Evolutionary conservation across 164 flowering plant species (phyloP), one percentile per base, ranked within the genome.

Genomic region (Macadamia tetraphylla): DNA sequence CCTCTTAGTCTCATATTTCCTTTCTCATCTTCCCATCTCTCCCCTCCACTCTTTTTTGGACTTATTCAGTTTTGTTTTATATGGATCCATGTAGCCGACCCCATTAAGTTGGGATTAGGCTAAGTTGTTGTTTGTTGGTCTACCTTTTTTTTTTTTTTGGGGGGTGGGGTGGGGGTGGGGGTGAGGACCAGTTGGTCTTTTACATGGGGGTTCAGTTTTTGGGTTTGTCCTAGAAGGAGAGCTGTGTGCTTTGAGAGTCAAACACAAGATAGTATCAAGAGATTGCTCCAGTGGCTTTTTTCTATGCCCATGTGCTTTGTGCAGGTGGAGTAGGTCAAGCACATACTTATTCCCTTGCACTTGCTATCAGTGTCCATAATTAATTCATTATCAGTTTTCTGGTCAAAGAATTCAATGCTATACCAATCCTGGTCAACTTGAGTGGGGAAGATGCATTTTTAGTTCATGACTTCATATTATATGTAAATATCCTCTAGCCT

Each of bases 311-410:
- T 52, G 67, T 65, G 58, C 67, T 65, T 15, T 3, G 67, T 56
- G 30, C 58, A 64, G 58, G 23, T 65, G 59, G 67, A 65, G 11
- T 65, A 3, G 67, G 30, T 53, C 44, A 60, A 60, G 35, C 61
- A 60, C 15, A 11, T 15, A 30, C 15, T 59, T 15, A 31, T 30
- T 3, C 14, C 40, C 14, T 59, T 59, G 62, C 44, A 60, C 63
- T 60, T 60, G 43, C 46, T 12, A 60, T 1, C 35, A 0, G 9
- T 60, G 35, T 32, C 12, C 6, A 10, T 29, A 32, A 3, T 17
- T 10, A 46, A 32, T 32, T 32, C 12, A 32, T 32, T 18, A 3
- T 57, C 30, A 14, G 14, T 14, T 14, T 35, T 32, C 1, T 57
- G 3, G 2, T 9, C 6, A 18, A 14, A 55, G 14, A 18, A 57